A percentile compares a stretch with the other conserved stretches of the same genome.
Conservation (phyloP, 139 green algal species). For the Chlamydomonas eustigma region DNA sequence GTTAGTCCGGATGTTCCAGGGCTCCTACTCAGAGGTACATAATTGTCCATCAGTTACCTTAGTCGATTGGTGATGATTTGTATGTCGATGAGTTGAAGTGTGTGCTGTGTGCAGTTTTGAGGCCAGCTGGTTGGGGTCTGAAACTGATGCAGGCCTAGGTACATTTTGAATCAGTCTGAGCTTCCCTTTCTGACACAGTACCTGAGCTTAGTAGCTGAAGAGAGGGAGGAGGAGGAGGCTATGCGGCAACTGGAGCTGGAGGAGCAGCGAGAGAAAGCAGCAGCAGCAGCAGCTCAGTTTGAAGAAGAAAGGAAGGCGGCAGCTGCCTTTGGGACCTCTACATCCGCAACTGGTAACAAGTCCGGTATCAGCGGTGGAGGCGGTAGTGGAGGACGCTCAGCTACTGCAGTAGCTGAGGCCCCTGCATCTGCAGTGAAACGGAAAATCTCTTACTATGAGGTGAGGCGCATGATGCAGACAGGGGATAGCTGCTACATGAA, state of each 20-base stretch:
- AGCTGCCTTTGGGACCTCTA: too few relatives aligned
- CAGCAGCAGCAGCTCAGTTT: too few relatives aligned
- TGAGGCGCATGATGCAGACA: too few relatives aligned
- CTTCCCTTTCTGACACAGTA: slow-evolving; percentile 31
- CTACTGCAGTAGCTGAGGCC: slow-evolving; percentile 9
- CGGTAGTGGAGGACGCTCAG: background rate
- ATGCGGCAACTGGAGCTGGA: background rate
- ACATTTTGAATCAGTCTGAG: background rate
- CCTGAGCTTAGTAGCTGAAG: slow-evolving; percentile 33
- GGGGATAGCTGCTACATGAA: too few relatives aligned
- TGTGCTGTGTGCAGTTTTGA: background rate
- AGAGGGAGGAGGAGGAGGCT: slow-evolving; percentile 18
- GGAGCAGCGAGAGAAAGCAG: slow-evolving; percentile 11
- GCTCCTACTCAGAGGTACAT: slow-evolving; percentile 57
- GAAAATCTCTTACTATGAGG: slow-evolving; percentile 49
- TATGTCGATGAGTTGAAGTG: too few relatives aligned
- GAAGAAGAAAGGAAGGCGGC: too few relatives aligned
- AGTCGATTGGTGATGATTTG: too few relatives aligned
- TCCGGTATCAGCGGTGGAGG: background rate
- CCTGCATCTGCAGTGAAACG: background rate
- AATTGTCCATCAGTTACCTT: too few relatives aligned
- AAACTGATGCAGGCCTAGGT: slow-evolving; percentile 1
- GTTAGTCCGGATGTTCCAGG: slow-evolving; percentile 58
- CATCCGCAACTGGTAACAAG: too few relatives aligned
- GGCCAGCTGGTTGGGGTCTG: background rate